Evolutionary conservation across 1,139 yeast species (phyloP), one percentile per base, ranked within the genome.

Genomic region (Candida labiduridarum): DNA sequence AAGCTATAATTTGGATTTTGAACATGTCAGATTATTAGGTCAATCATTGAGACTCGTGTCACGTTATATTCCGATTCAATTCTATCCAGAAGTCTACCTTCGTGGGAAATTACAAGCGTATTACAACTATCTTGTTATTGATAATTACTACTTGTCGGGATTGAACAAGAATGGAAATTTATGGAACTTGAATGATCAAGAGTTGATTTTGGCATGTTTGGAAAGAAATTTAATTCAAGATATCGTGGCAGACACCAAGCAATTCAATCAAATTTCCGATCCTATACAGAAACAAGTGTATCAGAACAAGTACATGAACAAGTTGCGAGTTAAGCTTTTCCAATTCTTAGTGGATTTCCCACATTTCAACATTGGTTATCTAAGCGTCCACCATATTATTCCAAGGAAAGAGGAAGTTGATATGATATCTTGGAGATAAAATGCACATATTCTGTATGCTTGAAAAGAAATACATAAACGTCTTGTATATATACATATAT

Each of bases 91-190:
- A 43, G 51, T 68, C 0, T 57, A 65, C 11, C 60, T 81, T 35
- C 68, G 82, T n/a, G 58, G 62, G 19, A 60, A 71, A 22, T 63
- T 82, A 15, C 73, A 74, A 40, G 52, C 59, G 2, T 69, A 78
- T 54, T 73, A 68, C 58, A 75, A 74, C 51, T 79, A 79, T 55
- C 64, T 83, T 43, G 60, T 61, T 30, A 80, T 82, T 12, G 88
- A 83, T 56, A 80, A 82, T 62, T 76, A 74, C 55, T 76, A 73
- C 55, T 59, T 83, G 18, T 50, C 71, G 15, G 80, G 79, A 1
- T 56, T 69, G 36, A 72, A 72, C 51, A 65, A 71, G 1, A 61
- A 61, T n/a, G 84, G 83, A 1, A 80, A 79, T 46, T 61, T 83
- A 1, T 78, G 83, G 79, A 63, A 70, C 45, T 61, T 83, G 47